Evolutionary conservation across 768 basidiomycete species (phyloP), one percentile per base, ranked within the genome.

Genomic region (Scleroderma citrinum): DNA sequence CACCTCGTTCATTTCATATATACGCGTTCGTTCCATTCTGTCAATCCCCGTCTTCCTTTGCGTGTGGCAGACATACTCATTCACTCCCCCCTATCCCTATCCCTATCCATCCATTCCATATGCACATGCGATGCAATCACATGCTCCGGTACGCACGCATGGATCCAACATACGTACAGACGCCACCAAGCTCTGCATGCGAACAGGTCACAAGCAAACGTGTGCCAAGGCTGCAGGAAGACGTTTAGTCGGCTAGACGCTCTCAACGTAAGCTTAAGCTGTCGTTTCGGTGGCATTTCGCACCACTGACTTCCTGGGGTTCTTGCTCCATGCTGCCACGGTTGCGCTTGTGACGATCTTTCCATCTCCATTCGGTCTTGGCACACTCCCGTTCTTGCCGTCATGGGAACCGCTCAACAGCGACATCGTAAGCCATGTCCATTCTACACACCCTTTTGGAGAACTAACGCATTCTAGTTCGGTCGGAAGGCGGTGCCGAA

Each of bases 201-300:
- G 13, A 81, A 85, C 40, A 87, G 92, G 58, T 78, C 88, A 8
- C 83, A 87, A 59, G 78, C 83, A 26, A 93, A 95, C 65, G 75
- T 87, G 46, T 97, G 93, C 59, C 83, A 84, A 54, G 92, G 91
- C 2, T 97, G 93, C 69, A 85, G 90, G 63, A 94, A 95, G 75
- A 87, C 91, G 11, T 97, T 97, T 68, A 94, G 92, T 62, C 75
- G 93, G 50, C 71, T 93, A 64, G 93, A 97, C 73, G 93, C 93
- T 17, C 75, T 97, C 54, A 95, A 94, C 70, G 92, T 94, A 72
- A 70, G 90, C 81, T 47, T 41, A 16, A 49, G 45, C 29, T 24
- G 40, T 47, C 39, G 57, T 48, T 35, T 39, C 6, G 38, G 38
- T 36, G 17, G 45, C 58, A 60, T 58, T 63, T 59, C 58, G 57